phyloP scores from a whole-genome alignment of 2,329 filamentous ascomycete species.

The Colletotrichum destructivum region DNA sequence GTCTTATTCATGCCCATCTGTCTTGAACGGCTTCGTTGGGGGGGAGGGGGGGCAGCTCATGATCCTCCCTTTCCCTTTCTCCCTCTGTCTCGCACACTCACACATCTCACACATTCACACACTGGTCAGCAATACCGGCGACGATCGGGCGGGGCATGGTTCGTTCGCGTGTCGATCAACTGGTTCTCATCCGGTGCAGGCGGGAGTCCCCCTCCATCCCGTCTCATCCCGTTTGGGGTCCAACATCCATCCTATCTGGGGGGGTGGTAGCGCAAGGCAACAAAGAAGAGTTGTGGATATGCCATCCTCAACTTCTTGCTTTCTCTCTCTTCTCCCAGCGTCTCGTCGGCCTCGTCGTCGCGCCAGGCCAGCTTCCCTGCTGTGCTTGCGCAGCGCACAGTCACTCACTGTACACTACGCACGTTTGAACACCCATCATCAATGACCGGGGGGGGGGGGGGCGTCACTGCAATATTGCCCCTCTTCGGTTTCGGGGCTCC shows the following conservation, averaged over 20 bases:
- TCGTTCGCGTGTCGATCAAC: not conserved
- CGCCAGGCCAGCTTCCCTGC: not conserved
- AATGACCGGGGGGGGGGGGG: not conserved
- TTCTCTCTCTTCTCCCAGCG: not conserved
- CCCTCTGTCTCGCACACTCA: too few relatives aligned
- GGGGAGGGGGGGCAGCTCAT: not conserved
- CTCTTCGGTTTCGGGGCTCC: not conserved
- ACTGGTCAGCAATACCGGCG: not conserved
- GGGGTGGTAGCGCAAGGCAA: not conserved
- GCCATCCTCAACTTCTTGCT: conserved; percentile 6
- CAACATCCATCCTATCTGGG: not conserved
- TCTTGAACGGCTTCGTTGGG: not conserved
- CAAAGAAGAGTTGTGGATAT: not conserved
- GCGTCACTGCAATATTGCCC: not conserved
- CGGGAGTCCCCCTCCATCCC: not conserved
- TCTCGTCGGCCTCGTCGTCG: not conserved
- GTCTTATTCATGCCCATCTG: not conserved
- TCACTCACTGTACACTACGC: not conserved
- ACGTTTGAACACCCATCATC: not conserved
- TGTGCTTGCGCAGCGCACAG: not conserved
- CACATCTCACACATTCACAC: too few relatives aligned
- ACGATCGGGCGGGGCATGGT: not conserved
- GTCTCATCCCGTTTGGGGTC: not conserved
- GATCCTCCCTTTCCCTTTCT: too few relatives aligned
- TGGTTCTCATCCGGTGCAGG: not conserved